Evolutionary conservation across 129 eudicot genomes (phyloP), one percentile per base, ranked within the genome.

Genomic region (Chrysanthemum seticuspe): DNA sequence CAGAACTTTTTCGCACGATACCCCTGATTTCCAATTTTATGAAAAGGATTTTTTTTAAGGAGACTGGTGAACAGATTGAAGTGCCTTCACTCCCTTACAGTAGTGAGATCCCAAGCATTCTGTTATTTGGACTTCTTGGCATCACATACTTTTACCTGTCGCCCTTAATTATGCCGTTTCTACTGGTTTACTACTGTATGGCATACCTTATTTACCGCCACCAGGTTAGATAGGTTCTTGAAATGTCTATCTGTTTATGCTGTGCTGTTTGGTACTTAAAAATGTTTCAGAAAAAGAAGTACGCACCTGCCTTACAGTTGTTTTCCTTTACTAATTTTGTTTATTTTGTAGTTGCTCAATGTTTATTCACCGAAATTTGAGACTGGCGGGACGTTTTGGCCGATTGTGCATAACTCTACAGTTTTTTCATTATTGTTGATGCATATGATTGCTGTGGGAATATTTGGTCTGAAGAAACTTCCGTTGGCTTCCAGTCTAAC

Each of bases 341-440:
- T 79, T 63, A 48, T 54, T 70, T 49, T 85, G 78, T 95, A 93
- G 98, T 83, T 93, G 64, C 65, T 89, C 53, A 80, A 83, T 75
- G 92, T 93, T 34, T 93, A 93, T 81, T 78, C 82, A 52, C 97
- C 98, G 13, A 90, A 82, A 78, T 93, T 75, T 66, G 97, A 90
- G 74, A 93, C 95, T 56, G 92, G 87, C 10, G 98, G 98, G 47
- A 84, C 79, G 66, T 93, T 87, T 77, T 93, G 98, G 98, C 96
- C 98, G 61, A 76, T 89, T 55, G 87, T 87, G 81, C 92, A 89
- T 68, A 82, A 84, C 61, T 83, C 89, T 25, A 87, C 83, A 13
- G 65, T 93, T 51, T 89, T 85, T 84, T 82, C 97, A 12, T 81
- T 93, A 82, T 13, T 89, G 44, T 79, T 93, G 75, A 89, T 93